These are phyloP conservation scores for Phaeosphaeria sp. DNA, from an alignment of 2,329 filamentous ascomycete species.

Conservation along the genomic window DNA sequence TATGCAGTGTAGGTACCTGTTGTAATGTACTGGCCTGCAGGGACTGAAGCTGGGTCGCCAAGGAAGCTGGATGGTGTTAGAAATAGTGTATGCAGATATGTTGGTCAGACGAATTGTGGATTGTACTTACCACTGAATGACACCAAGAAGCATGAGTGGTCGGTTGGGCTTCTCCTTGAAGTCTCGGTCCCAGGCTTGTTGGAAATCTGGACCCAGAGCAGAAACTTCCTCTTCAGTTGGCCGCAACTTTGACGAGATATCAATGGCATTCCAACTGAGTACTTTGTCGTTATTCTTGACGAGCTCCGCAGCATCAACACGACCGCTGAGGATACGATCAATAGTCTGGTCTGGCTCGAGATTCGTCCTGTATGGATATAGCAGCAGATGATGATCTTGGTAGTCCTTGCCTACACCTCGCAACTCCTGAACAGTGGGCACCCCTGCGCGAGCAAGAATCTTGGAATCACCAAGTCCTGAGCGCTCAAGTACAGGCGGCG, in stretches of 20 bases:
- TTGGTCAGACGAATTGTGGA: neutral
- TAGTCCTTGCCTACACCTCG: conserved; percentile 70
- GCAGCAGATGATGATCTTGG: conserved; percentile 65
- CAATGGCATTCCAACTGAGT: conserved; percentile 65
- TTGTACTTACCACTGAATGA: conserved; percentile 43
- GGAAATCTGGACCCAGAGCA: conserved; percentile 60
- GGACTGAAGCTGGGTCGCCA: conserved; percentile 35
- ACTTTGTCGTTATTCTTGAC: conserved; percentile 57
- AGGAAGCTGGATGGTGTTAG: conserved; percentile 31
- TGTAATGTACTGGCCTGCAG: conserved; percentile 59
- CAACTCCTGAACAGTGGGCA: conserved; percentile 61
- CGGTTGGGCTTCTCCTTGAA: conserved; percentile 56
- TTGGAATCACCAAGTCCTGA: conserved; percentile 65
- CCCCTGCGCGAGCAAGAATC: conserved; percentile 58
- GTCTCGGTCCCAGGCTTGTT: conserved; percentile 62
- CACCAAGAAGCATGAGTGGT: conserved; percentile 57
- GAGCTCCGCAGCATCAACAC: conserved; percentile 54
- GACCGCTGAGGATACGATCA: conserved; percentile 60
- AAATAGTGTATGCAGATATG: neutral
- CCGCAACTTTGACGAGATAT: conserved; percentile 63
- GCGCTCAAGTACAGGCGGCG: conserved; percentile 65
- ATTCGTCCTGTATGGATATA: conserved; percentile 60
- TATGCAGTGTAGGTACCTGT: conserved; percentile 63
- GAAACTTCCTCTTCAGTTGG: conserved; percentile 61
- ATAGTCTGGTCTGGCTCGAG: conserved; percentile 58